Evolutionary conservation across 305 asterid species (phyloP).

Genomic region (Striga hermonthica): DNA sequence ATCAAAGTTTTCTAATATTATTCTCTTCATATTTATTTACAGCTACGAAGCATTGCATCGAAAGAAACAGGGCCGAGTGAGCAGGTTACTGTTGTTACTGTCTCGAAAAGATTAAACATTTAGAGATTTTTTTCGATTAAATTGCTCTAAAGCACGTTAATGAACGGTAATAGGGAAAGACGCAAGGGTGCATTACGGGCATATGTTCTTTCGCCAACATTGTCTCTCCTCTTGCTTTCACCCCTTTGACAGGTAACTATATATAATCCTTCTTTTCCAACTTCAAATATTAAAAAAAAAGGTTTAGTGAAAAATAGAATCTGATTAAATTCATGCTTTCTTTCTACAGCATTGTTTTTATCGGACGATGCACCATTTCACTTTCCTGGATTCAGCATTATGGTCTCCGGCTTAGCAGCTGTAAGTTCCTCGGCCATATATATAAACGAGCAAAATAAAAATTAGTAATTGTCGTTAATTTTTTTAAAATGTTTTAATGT

Average conservation of each 20-base stretch:
- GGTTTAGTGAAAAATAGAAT: neutral
- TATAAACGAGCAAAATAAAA: neutral
- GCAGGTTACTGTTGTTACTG: constrained; percentile 46
- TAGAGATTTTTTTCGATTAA: no score
- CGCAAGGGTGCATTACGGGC: constrained; percentile 89
- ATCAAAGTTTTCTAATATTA: neutral
- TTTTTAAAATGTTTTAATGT: neutral
- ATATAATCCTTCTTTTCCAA: neutral
- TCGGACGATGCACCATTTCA: constrained; percentile 76
- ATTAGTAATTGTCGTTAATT: neutral
- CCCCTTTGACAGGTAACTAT: constrained; percentile 70
- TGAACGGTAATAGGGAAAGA: constrained; percentile 58
- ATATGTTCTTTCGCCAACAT: constrained; percentile 66
- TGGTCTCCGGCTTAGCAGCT: constrained; percentile 69
- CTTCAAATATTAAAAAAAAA: neutral
- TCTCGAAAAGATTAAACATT: no score
- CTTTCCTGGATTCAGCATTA: constrained; percentile 88
- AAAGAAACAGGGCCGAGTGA: constrained; percentile 79
- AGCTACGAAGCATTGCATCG: constrained; percentile 88
- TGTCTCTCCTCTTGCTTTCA: constrained; percentile 75
- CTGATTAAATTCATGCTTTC: neutral
- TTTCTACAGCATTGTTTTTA: constrained; percentile 58
- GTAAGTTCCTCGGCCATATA: constrained; percentile 41
- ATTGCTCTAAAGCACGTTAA: no score
- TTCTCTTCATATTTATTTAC: constrained; percentile 24